These are phyloP conservation scores for Epichloe gansuensis DNA, from an alignment of 2,329 filamentous ascomycete species.

Conservation along the genomic window DNA sequence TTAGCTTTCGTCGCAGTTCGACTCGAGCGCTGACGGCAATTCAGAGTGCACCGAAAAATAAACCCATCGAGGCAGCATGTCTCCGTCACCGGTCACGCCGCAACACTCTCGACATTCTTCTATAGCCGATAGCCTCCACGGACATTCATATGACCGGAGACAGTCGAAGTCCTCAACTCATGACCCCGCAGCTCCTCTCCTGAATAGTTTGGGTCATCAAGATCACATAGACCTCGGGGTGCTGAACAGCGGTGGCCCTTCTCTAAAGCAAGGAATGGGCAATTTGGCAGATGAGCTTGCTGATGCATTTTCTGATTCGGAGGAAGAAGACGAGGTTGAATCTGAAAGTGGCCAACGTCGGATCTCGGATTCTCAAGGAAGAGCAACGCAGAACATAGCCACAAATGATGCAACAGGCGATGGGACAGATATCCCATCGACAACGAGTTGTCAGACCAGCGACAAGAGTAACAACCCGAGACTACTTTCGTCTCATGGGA, in stretches of 20 bases:
- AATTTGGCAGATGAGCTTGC: slow-evolving; percentile 73
- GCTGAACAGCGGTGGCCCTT: slow-evolving; percentile 29
- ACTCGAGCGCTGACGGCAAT: not conserved
- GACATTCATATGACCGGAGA: slow-evolving; percentile 33
- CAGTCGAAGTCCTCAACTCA: slow-evolving; percentile 38
- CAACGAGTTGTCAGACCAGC: slow-evolving; percentile 21
- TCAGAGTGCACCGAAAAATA: not conserved
- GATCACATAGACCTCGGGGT: slow-evolving; percentile 34
- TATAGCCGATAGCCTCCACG: slow-evolving; percentile 34
- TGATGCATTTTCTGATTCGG: slow-evolving; percentile 55
- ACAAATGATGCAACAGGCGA: slow-evolving; percentile 1
- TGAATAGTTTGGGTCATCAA: slow-evolving; percentile 35
- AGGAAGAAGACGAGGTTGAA: slow-evolving; percentile 48
- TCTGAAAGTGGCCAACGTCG: slow-evolving; percentile 25
- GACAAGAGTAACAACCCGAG: slow-evolving; percentile 26
- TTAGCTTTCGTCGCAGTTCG: not conserved
- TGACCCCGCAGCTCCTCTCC: slow-evolving; percentile 35
- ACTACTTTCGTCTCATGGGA: slow-evolving; percentile 29
- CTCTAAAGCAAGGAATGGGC: slow-evolving; percentile 47
- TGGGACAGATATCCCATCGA: slow-evolving; percentile 9
- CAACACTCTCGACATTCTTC: slow-evolving; percentile 47
- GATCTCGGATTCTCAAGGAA: not conserved
- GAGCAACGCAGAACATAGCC: not conserved
- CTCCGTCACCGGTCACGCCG: slow-evolving; percentile 27
- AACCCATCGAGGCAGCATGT: slow-evolving; percentile 2